Conservation (phyloP, 2,329 filamentous ascomycete genomes). For the Aspergillus terreus region DNA sequence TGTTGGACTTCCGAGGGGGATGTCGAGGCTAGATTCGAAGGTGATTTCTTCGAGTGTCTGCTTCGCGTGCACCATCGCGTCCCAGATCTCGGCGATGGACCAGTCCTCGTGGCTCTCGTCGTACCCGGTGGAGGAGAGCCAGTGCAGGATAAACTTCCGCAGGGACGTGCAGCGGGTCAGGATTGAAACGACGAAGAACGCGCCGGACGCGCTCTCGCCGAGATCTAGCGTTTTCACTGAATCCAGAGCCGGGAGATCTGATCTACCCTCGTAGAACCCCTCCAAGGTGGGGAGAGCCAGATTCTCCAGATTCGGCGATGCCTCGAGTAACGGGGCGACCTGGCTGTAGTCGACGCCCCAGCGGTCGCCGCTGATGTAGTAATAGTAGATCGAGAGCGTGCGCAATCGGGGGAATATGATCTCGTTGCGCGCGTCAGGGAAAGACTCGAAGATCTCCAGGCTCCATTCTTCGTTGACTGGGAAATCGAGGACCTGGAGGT, state of each 20-base stretch:
- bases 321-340: not conserved
- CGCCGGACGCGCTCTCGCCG: not conserved
- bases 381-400: not conserved
- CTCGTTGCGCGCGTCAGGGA: not conserved
- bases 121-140: conserved; percentile 1
- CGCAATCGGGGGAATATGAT: not conserved
- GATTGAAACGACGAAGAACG: not conserved
- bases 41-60: conserved; percentile 1
- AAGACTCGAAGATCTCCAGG: not conserved
- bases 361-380: conserved; percentile 4
- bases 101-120: conserved; percentile 5
- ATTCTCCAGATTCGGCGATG: not conserved
- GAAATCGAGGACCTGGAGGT: not conserved
- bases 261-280: not conserved
- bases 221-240: not conserved
- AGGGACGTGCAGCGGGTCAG: not conserved
- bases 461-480: not conserved
- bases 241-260: not conserved
- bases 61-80: not conserved
- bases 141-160: not conserved
- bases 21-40: conserved; percentile 1
- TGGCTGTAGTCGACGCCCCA: conserved; percentile 2
- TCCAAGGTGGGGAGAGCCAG: not conserved
- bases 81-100: not conserved
- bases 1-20: not conserved